Evolutionary conservation across 345 rosid genomes (phyloP), one percentile per base, ranked within the genome.

Genomic region (Camelina laxa): DNA sequence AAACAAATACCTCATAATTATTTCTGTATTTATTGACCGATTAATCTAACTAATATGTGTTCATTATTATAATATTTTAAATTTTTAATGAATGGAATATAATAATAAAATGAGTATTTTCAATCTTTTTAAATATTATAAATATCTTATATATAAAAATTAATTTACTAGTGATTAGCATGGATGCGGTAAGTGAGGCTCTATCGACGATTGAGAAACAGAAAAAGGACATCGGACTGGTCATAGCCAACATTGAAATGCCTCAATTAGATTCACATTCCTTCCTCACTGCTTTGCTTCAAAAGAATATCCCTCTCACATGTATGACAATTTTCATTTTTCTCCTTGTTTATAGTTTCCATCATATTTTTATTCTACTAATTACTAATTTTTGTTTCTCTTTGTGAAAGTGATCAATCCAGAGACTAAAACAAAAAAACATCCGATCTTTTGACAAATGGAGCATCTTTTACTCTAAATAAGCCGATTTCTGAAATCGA

Each of bases 401-500:
- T 36, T 36, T 21, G 22, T 62, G 67, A 77, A 80, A 88, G 96
- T 82, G 75, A 73, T 86, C 9, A 73, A 68, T 45, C 60, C 77
- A 1, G 42, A 67, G 57, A 75, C 6, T 30, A 70, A 55, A 6
- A 12, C 36, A 1, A 22, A n/a, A 1, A 59, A 38, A 60, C 62
- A 1, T 17, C 47, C 1, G 80, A 69, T 16, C 65, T 70, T 48
- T 59, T 88, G 30, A 59, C 3, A 10, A 75, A 66, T 48, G 79
- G 82, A 16, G 84, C 91, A 2, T n/a, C 71, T 0, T 78, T 60
- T 47, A 55, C 14, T 39, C 77, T 84, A 0, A 27, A 60, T 45
- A 80, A 82, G 5, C 91, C 91, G 0, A 53, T 85, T 21, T 55
- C 74, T 14, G 6, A 75, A 2, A 56, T 76, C 2, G 88, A 86